These are phyloP conservation scores for Leonotis leonurus DNA, from an alignment of 257 asterid genomes.

Conservation along the genomic window DNA sequence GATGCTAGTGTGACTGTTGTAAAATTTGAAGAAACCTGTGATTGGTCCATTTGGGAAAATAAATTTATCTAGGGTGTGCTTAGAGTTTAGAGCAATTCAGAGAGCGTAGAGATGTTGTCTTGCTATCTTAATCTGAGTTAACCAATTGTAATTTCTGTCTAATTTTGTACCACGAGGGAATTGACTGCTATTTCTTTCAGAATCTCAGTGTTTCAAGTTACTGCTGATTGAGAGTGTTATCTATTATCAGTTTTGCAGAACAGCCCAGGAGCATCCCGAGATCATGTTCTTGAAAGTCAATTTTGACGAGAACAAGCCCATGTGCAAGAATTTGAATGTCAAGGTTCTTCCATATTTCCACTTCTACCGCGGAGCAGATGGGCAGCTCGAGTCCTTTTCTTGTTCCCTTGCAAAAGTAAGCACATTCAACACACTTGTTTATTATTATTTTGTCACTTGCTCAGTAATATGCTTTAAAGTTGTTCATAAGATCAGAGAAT, in stretches of 20 bases:
- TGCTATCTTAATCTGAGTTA: neutral
- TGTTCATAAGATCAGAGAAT: neutral
- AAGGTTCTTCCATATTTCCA: constrained; percentile 94
- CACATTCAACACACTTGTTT: no score
- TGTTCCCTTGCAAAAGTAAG: constrained; percentile 93
- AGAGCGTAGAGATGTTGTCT: no score
- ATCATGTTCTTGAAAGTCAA: constrained; percentile 78
- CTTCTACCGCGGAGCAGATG: constrained; percentile 94
- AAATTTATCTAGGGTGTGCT: neutral
- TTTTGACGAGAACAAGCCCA: constrained; percentile 80
- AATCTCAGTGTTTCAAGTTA: neutral
- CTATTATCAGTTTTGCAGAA: constrained; percentile 93
- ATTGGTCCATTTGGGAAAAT: neutral
- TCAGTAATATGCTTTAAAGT: neutral
- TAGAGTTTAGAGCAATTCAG: no score
- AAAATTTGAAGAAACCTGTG: no score
- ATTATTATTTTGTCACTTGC: neutral
- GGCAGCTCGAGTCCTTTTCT: constrained; percentile 84
- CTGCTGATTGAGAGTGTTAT: neutral
- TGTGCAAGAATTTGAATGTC: constrained; percentile 88
- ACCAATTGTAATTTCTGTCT: neutral
- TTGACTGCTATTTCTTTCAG: neutral
- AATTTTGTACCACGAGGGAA: neutral
- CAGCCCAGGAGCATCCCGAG: constrained; percentile 61
- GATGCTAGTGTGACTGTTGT: no score